phyloP scores from a whole-genome alignment of 495 filamentous ascomycete species.

The Xylaria venustula region DNA sequence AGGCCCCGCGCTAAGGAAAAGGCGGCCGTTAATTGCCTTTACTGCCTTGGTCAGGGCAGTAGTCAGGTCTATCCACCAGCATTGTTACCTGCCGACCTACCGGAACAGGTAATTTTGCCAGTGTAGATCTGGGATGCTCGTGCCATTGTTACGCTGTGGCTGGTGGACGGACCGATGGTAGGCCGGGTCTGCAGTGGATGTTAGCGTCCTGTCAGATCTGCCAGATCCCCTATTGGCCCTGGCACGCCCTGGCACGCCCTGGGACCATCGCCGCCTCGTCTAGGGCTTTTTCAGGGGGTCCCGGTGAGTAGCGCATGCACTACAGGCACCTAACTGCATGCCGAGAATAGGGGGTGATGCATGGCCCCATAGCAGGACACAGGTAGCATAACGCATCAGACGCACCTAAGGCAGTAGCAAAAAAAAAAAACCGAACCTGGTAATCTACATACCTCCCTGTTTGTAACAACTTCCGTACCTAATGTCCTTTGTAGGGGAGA shows the following conservation, averaged over 20 bases:
- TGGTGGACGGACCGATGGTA: slow-evolving; percentile 13
- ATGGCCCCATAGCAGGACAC: too few species aligned
- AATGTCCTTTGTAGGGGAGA: too few species aligned
- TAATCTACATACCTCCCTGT: too few species aligned
- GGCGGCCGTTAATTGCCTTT: slow-evolving; percentile 10
- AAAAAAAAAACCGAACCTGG: too few species aligned
- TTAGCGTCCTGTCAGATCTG: neutral
- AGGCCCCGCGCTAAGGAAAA: slow-evolving; percentile 19
- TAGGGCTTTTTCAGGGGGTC: neutral
- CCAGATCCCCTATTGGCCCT: slow-evolving; percentile 9
- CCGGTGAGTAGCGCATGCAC: too few species aligned
- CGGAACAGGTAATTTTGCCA: slow-evolving; percentile 10
- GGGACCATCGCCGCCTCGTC: too few species aligned
- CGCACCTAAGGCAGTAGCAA: too few species aligned
- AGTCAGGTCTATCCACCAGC: neutral
- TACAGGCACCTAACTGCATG: too few species aligned
- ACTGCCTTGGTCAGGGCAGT: neutral
- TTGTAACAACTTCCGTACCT: too few species aligned
- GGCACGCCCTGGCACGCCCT: too few species aligned
- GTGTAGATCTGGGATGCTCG: neutral
- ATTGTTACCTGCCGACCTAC: slow-evolving; percentile 10
- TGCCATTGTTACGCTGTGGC: slow-evolving; percentile 1
- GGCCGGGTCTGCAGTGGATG: neutral
- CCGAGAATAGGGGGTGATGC: too few species aligned
- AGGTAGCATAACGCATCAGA: too few species aligned